A percentile compares a stretch with the other conserved stretches of the same genome.
These are phyloP conservation scores for Amphirosellinia nigrospora DNA, from an alignment of 495 filamentous ascomycete species.

Conservation along the genomic window DNA sequence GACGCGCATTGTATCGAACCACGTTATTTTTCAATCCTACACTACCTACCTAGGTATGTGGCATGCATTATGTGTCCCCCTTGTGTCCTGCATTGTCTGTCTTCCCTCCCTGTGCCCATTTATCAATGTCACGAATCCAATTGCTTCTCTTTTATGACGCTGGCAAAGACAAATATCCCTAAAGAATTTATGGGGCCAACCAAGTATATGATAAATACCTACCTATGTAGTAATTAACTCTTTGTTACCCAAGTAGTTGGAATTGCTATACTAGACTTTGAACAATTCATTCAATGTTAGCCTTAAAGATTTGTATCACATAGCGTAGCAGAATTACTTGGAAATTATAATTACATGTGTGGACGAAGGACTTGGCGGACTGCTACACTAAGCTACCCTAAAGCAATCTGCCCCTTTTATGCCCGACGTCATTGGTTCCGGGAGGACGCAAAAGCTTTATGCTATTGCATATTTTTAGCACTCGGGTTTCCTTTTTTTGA, in stretches of 20 bases:
- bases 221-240: too few relatives aligned
- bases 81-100: background rate
- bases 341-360: background rate
- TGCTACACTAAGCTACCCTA: background rate
- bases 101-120: background rate
- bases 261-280: too few relatives aligned
- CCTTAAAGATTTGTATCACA: too few relatives aligned
- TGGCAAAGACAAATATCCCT: background rate
- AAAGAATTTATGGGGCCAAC: too few relatives aligned
- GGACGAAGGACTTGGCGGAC: background rate
- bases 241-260: too few relatives aligned
- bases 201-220: too few relatives aligned
- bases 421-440: background rate
- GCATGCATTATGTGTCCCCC: conserved; percentile 1
- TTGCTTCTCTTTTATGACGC: background rate
- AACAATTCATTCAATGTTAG: too few relatives aligned
- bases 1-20: conserved; percentile 19
- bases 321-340: background rate
- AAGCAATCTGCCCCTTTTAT: conserved; percentile 21
- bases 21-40: background rate
- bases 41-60: background rate
- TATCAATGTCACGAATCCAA: background rate
- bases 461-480: too few relatives aligned
- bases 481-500: too few relatives aligned
- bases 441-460: background rate